Evolutionary conservation across 2,329 filamentous ascomycete species (phyloP).

Genomic region (Penicillium sp.): DNA sequence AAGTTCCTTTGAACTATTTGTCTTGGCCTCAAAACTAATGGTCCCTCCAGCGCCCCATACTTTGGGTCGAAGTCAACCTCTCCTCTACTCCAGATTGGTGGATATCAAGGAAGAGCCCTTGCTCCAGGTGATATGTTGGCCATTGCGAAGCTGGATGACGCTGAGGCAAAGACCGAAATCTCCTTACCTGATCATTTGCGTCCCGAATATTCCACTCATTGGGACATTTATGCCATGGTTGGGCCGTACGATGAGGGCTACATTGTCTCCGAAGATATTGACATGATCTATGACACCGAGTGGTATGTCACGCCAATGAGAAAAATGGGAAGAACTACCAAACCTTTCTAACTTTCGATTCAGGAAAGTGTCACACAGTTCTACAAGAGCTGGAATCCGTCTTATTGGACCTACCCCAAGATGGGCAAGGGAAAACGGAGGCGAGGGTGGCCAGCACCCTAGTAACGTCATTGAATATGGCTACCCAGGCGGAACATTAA

Average conservation of each 20-base stretch:
- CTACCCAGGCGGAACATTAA: conserved; percentile 36
- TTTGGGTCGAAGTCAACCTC: conserved; percentile 59
- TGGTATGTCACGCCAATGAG: conserved; percentile 43
- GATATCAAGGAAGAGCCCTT: conserved; percentile 57
- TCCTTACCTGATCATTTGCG: conserved; percentile 46
- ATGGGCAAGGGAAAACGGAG: conserved; percentile 58
- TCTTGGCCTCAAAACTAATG: neutral
- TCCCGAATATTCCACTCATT: conserved; percentile 50
- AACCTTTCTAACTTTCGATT: neutral
- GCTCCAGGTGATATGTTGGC: conserved; percentile 53
- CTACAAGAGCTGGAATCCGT: conserved; percentile 57
- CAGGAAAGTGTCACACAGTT: conserved; percentile 54
- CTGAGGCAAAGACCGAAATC: conserved; percentile 23
- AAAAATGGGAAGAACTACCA: too few relatives aligned
- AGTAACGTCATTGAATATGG: conserved; percentile 58
- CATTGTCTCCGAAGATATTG: conserved; percentile 50
- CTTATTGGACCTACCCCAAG: conserved; percentile 56
- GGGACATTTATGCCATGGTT: conserved; percentile 54
- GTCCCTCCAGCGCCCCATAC: conserved; percentile 42
- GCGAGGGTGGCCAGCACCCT: conserved; percentile 61
- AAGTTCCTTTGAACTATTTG: neutral
- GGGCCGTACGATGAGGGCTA: conserved; percentile 57
- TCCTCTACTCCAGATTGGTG: conserved; percentile 56
- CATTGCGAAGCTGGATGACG: conserved; percentile 41
- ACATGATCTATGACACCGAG: conserved; percentile 55